Percentiles rank a stretch among this genome's conserved stretches.
phyloP scores from a whole-genome alignment of 129 eudicot species.

The Helichrysum umbraculigerum region DNA sequence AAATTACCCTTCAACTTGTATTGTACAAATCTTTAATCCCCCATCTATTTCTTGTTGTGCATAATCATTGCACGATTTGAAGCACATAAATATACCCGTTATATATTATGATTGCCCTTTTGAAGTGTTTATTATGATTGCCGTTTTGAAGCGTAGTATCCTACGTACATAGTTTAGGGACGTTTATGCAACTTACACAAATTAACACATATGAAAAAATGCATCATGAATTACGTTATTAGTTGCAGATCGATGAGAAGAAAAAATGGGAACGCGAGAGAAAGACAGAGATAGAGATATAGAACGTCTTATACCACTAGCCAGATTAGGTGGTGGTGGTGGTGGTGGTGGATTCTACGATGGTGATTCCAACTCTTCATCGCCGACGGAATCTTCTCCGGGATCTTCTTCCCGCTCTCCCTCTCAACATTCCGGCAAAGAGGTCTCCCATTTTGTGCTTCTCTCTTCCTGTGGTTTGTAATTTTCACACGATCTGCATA shows the following conservation, averaged over 20 bases:
- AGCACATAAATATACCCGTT: too few relatives aligned
- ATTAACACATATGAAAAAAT: not conserved
- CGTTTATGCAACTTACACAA: not conserved
- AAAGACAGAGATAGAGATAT: conserved; percentile 71
- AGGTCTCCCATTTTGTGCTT: conserved; percentile 41
- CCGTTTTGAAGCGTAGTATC: not conserved
- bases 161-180: not conserved
- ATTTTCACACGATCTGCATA: not conserved
- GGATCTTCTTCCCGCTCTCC: conserved; percentile 30
- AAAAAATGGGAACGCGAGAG: conserved; percentile 45
- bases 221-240: conserved; percentile 5
- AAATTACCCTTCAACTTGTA: too few relatives aligned
- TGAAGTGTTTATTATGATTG: too few relatives aligned
- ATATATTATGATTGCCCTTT: too few relatives aligned
- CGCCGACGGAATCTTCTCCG: conserved; percentile 37
- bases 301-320: conserved; percentile 54
- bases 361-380: conserved; percentile 47
- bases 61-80: too few relatives aligned
- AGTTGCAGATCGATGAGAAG: conserved; percentile 27
- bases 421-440: conserved; percentile 48
- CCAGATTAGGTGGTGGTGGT: conserved; percentile 22
- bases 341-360: not conserved
- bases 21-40: too few relatives aligned
- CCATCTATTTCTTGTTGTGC: too few relatives aligned
- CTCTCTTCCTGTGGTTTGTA: conserved; percentile 28